Evolutionary conservation across 352 stramenopile genomes (phyloP).

Genomic region (Globisporangium perplexum): DNA sequence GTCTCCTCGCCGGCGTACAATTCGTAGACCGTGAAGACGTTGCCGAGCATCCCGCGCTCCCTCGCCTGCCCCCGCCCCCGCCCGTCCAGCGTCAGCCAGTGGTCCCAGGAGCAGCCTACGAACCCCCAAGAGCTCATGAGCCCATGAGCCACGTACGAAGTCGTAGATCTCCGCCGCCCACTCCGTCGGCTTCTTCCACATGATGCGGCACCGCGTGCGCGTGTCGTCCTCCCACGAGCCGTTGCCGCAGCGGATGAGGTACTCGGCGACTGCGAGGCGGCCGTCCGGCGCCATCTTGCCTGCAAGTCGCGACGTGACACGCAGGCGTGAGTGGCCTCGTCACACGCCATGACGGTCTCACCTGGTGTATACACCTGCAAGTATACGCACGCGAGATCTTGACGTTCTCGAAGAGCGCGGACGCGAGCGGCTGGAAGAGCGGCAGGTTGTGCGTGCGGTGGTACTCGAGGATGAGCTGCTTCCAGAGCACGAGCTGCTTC

Average conservation of each 20-base stretch:
- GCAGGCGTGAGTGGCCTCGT: background rate
- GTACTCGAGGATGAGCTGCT: conserved; percentile 82
- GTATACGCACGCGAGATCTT: conserved; percentile 63
- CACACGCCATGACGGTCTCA: background rate
- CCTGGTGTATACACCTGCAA: background rate
- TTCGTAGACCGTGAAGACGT: conserved; percentile 84
- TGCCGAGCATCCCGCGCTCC: conserved; percentile 68
- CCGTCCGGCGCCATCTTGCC: conserved; percentile 71
- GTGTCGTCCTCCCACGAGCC: conserved; percentile 78
- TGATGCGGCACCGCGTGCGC: conserved; percentile 71
- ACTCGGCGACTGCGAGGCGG: conserved; percentile 59
- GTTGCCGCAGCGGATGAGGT: conserved; percentile 73
- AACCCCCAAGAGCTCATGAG: no score
- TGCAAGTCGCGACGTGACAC: conserved; percentile 5
- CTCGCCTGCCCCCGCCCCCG: conserved; percentile 31
- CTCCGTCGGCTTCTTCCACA: conserved; percentile 81
- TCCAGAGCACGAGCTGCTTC: conserved; percentile 85
- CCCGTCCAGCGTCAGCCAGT: background rate
- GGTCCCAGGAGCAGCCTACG: no score
- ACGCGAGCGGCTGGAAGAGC: conserved; percentile 62
- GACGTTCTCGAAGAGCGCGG: conserved; percentile 73
- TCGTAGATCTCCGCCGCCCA: conserved; percentile 84
- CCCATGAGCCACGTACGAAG: conserved; percentile 65
- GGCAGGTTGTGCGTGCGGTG: conserved; percentile 67
- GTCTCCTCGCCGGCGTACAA: conserved; percentile 82